Evolutionary conservation across 768 basidiomycete genomes (phyloP).

Genomic region (Cyclocybe aegerita): DNA sequence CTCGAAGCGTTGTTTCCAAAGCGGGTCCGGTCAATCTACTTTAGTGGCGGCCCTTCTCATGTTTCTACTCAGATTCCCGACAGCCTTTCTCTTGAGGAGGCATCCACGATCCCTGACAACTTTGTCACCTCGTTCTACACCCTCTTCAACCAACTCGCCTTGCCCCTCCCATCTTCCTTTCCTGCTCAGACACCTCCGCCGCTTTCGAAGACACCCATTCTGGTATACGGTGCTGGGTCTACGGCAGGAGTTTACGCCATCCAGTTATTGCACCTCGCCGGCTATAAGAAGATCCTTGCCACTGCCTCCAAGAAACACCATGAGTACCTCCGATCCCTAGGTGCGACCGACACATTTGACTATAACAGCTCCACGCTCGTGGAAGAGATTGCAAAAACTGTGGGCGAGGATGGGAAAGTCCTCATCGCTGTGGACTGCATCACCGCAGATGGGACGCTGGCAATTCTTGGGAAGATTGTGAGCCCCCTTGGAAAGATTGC

Average conservation of each 20-base stretch:
- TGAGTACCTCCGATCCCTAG: conserved; percentile 36
- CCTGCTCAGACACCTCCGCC: conserved; percentile 28
- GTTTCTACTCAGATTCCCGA: conserved; percentile 36
- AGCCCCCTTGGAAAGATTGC: conserved; percentile 39
- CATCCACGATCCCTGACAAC: conserved; percentile 39
- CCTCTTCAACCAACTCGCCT: conserved; percentile 35
- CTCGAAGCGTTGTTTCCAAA: conserved; percentile 32
- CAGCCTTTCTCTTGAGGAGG: conserved; percentile 32
- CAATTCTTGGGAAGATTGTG: conserved; percentile 34
- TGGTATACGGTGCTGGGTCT: conserved; percentile 46
- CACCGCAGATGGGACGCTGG: conserved; percentile 34
- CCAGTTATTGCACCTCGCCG: conserved; percentile 39
- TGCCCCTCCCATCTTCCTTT: conserved; percentile 33
- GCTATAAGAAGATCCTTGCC: conserved; percentile 41
- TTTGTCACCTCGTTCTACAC: conserved; percentile 41
- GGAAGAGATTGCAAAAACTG: conserved; percentile 31
- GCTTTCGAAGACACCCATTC: conserved; percentile 31
- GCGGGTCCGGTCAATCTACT: conserved; percentile 17
- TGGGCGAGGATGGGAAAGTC: conserved; percentile 32
- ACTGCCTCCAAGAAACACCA: conserved; percentile 41
- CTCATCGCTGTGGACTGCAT: conserved; percentile 38
- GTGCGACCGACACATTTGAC: conserved; percentile 40
- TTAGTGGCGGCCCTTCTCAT: background rate
- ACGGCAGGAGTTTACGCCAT: conserved; percentile 37
- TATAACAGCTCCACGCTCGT: conserved; percentile 36